Percentiles rank a stretch among this genome's conserved stretches.
phyloP scores from a whole-genome alignment of 176 grass and related monocot species.

The Avena insularis region DNA sequence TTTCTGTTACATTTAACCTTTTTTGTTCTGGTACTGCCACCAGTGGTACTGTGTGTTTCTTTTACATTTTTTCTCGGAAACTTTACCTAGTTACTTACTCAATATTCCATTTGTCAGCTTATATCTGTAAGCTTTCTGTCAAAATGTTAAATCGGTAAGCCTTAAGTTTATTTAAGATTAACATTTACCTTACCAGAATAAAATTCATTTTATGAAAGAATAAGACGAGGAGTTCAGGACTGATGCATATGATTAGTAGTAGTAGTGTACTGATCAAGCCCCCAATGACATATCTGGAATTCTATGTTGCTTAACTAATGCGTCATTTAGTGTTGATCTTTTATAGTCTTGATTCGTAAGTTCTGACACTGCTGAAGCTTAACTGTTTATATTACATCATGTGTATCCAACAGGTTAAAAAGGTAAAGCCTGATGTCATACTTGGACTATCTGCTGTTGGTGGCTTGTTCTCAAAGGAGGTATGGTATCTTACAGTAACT shows the following conservation, averaged over 20 bases:
- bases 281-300: neutral
- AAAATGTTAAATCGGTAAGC: neutral
- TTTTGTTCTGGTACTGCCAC: neutral
- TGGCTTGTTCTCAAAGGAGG: constrained; percentile 94
- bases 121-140: neutral
- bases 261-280: neutral
- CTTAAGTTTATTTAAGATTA: constrained; percentile 21
- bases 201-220: constrained; percentile 33
- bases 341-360: neutral
- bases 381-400: constrained; percentile 25
- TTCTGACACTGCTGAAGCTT: neutral
- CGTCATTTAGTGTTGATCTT: neutral
- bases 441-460: constrained; percentile 99
- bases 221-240: constrained; percentile 13
- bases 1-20: neutral
- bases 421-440: constrained; percentile 95
- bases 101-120: constrained; percentile 30
- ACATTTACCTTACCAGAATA: constrained; percentile 34
- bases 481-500: constrained; percentile 45
- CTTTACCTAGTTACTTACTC: neutral
- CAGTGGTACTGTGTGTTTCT: neutral
- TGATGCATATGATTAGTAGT: constrained; percentile 10
- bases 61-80: neutral
- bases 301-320: neutral
- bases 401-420: constrained; percentile 75